phyloP scores from a whole-genome alignment of 768 basidiomycete genomes.

The Boletellus sp. region DNA sequence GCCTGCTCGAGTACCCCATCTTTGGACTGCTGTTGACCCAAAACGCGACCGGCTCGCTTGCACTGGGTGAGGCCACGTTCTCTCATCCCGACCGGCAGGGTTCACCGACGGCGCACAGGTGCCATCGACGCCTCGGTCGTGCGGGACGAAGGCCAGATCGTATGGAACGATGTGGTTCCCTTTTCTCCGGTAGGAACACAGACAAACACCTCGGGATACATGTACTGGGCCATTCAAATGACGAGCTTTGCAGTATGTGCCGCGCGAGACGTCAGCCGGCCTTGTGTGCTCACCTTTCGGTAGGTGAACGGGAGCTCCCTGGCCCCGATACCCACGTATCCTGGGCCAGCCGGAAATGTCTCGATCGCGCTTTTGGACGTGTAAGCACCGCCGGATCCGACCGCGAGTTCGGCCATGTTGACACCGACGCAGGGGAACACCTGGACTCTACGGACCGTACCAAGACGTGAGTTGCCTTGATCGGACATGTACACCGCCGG shows the following conservation, averaged over 20 bases:
- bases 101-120: slow-evolving; percentile 40
- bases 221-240: slow-evolving; percentile 72
- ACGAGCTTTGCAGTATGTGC: slow-evolving; percentile 47
- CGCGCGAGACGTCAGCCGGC: background rate
- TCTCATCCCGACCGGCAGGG: background rate
- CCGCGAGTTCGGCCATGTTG: background rate
- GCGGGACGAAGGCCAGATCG: slow-evolving; percentile 52
- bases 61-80: slow-evolving; percentile 46
- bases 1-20: slow-evolving; percentile 66
- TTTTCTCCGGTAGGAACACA: slow-evolving; percentile 62
- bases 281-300: slow-evolving; percentile 6
- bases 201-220: slow-evolving; percentile 61
- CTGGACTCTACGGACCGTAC: slow-evolving; percentile 73
- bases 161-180: slow-evolving; percentile 72
- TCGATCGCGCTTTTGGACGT: slow-evolving; percentile 73
- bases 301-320: slow-evolving; percentile 57
- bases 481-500: background rate
- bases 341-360: slow-evolving; percentile 46
- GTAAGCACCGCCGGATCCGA: slow-evolving; percentile 39
- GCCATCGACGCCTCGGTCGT: slow-evolving; percentile 73
- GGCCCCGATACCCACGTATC: slow-evolving; percentile 61
- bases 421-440: slow-evolving; percentile 50
- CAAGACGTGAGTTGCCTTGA: slow-evolving; percentile 54
- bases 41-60: slow-evolving; percentile 57
- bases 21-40: slow-evolving; percentile 68